Conservation (phyloP, 106 monocot species). For the Phalaenopsis aphrodite region DNA sequence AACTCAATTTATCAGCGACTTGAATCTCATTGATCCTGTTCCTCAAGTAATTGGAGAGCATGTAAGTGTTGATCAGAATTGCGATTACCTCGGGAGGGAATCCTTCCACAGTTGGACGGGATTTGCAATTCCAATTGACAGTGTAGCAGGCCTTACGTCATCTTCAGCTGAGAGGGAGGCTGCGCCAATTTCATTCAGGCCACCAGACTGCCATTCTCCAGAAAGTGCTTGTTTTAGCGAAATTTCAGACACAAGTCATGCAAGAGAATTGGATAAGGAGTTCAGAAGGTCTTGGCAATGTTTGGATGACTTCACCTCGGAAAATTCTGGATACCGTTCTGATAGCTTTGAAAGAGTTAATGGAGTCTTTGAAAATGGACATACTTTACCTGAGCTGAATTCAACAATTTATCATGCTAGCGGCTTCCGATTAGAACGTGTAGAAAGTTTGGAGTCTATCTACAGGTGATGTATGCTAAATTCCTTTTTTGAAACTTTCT, state of each 20-base stretch:
- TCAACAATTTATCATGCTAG: constrained; percentile 15
- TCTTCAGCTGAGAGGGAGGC: constrained; percentile 41
- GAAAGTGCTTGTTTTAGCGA: constrained; percentile 72
- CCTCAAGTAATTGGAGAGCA: constrained; percentile 29
- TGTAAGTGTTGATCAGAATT: constrained; percentile 37
- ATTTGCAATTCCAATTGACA: constrained; percentile 57
- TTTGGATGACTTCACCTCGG: constrained; percentile 69
- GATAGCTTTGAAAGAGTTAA: constrained; percentile 75
- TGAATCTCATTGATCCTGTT: constrained; percentile 42
- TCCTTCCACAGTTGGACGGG: constrained; percentile 44
- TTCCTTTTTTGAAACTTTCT: background rate
- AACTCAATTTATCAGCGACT: constrained; percentile 76
- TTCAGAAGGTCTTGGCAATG: constrained; percentile 34
- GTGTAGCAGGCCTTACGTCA: constrained; percentile 38
- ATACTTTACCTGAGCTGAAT: constrained; percentile 48
- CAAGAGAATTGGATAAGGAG: constrained; percentile 68
- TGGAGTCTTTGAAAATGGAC: constrained; percentile 54
- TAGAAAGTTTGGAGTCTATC: constrained; percentile 73
- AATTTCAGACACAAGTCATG: constrained; percentile 57
- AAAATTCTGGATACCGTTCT: constrained; percentile 61
- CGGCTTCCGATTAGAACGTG: constrained; percentile 28
- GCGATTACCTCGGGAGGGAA: constrained; percentile 26
- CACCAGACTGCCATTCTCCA: constrained; percentile 54
- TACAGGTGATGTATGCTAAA: constrained; percentile 38
- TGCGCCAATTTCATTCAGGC: constrained; percentile 34